Evolutionary conservation across 345 rosid genomes (phyloP), one percentile per base, ranked within the genome.

Genomic region (Cardamine chenopodiifolia): DNA sequence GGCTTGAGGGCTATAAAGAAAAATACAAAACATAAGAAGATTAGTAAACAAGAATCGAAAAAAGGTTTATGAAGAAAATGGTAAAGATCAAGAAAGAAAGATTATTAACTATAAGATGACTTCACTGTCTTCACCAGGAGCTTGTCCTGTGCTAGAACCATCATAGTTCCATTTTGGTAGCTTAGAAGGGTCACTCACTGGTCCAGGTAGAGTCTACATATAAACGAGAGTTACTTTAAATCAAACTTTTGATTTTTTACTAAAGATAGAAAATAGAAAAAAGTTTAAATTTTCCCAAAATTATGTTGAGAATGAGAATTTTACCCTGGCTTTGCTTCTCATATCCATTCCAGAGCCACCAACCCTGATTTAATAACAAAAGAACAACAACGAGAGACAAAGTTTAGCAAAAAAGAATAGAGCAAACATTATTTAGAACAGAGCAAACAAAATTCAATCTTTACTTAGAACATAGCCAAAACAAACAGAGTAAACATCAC

Each of bases 81-180:
- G 40, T 74, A 18, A 28, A 52, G 70, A 60, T 37, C 3, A 68
- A 42, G 15, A 58, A 10, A 5, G 26, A 25, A 29, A 29, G 15
- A 59, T 20, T 53, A 86, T 75, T 83, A 88, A 74, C 97, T 90
- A 88, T 71, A 92, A 28, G 79, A 87, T 88, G 70, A 92, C 98
- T 92, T 92, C 96, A 81, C 96, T 88, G 73, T 92, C 98, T 79
- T 92, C 79, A 48, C 98, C 98, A 70, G 94, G 90, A 69, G 96
- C 97, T 80, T 92, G 97, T 0, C 89, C 88, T 7, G 96, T 92
- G 85, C 96, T 90, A 68, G 96, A 90, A 59, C 96, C 98, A 72
- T 88, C 96, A 53, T 87, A 90, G 77, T 90, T 89, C 97, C 97
- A 90, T 68, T 81, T 84, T 3, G 94, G 94, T 6, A 90, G 86